Base-by-base conservation (phyloP, 1,284 basidiomycete genomes). In the Agroathelia rolfsii region DNA sequence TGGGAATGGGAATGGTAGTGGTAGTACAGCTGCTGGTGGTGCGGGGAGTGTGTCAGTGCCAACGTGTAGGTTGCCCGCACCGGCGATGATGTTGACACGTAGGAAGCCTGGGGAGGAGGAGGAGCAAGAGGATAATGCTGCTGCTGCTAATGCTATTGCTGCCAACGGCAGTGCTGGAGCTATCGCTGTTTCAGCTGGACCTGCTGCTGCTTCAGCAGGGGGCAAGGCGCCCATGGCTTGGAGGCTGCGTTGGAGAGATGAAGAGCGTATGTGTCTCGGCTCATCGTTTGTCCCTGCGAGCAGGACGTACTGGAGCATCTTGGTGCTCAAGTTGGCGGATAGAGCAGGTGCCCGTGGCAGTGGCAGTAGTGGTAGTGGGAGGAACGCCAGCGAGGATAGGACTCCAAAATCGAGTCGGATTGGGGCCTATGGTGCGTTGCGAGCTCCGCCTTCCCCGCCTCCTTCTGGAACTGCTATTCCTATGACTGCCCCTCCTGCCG, bases 11-110 rank as follows among this genome's bases (percentile, higher is more conserved):
- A n/a, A n/a, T n/a, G n/a, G n/a, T n/a, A n/a, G n/a, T n/a, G n/a
- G n/a, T n/a, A n/a, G n/a, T n/a, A n/a, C n/a, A n/a, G n/a, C n/a
- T n/a, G n/a, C n/a, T n/a, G n/a, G n/a, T n/a, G n/a, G n/a, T n/a
- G n/a, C n/a, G n/a, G n/a, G n/a, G n/a, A n/a, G n/a, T n/a, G n/a
- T n/a, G n/a, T n/a, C n/a, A n/a, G n/a, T n/a, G n/a, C n/a, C n/a
- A n/a, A n/a, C n/a, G n/a, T n/a, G n/a, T 41, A 61, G 63, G 21
- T 62, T 69, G 3, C 70, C 79, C 1, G 57, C 76, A 25, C 83
- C 84, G 10, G 60, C 76, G 26, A 72, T 73, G 24, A 65, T 83
- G 27, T 54, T 81, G 15, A 87, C 87, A 5, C 56, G 75, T 5
- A 56, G 69, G 3, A 75, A 74, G 2, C 41, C 81, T 40, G 56